Conservation (phyloP, 106 monocot genomes). For the Dioscorea alata region DNA sequence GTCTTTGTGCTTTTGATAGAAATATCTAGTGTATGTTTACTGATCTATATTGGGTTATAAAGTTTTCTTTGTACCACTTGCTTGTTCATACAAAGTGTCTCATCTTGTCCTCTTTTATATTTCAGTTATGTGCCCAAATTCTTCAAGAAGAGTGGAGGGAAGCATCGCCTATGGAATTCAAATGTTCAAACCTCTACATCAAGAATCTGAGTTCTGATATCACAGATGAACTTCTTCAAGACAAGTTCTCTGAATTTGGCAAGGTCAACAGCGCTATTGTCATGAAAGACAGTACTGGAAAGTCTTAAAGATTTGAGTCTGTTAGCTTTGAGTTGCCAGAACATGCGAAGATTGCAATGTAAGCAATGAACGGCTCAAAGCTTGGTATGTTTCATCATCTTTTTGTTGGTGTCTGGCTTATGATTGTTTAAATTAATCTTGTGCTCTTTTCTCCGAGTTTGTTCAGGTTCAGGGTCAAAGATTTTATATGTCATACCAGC, state of each 20-base stretch:
- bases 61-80: too few species aligned
- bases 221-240: conserved; percentile 33
- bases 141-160: conserved; percentile 36
- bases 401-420: not conserved
- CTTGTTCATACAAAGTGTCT: too few species aligned
- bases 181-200: conserved; percentile 44
- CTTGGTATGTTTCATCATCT: conserved; percentile 25
- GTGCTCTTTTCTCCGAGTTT: not conserved
- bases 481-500: conserved; percentile 43
- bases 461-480: conserved; percentile 44
- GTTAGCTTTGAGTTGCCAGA: conserved; percentile 37
- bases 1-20: not conserved
- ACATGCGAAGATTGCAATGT: conserved; percentile 43
- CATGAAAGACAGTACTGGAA: conserved; percentile 40
- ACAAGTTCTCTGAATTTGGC: conserved; percentile 52
- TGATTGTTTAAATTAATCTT: too few species aligned
- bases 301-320: conserved; percentile 61
- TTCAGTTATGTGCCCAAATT: conserved; percentile 64
- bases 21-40: not conserved
- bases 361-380: conserved; percentile 32
- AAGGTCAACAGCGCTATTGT: conserved; percentile 38
- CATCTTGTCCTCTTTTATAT: not conserved
- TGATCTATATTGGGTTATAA: too few species aligned
- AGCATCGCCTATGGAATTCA: conserved; percentile 5
- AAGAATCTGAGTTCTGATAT: conserved; percentile 47